Evolutionary conservation across 306 rosid species (phyloP), one percentile per base, ranked within the genome.

Genomic region (Hippophae rhamnoides): DNA sequence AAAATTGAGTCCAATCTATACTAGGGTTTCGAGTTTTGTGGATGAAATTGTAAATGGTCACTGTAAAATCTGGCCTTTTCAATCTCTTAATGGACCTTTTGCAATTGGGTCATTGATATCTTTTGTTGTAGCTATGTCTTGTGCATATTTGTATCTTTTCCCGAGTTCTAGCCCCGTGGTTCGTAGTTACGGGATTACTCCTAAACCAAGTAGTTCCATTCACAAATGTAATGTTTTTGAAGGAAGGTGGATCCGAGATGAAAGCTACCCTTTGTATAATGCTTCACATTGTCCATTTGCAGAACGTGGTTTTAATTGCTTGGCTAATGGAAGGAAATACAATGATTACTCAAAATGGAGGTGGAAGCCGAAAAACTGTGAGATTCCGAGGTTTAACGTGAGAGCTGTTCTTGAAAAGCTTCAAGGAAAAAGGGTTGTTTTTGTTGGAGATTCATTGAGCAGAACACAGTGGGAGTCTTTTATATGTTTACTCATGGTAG

Each of bases 401-500:
- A 68, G 43, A 0, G 8, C 55, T 40, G 57, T 81, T 54, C 82
- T 92, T n/a, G 83, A 81, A 60, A 64, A 58, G 46, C 88, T 85
- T 76, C 73, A 87, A 4, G 96, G 98, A 61, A 92, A 85, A 67
- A 58, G 96, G 46, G 87, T 85, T 18, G 93, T 85, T 62, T 81
- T 92, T 56, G 93, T 92, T 1, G 99, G 99, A 0, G 99, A 92
- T 67, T 92, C 95, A 11, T 65, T 92, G 82, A 80, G 95, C 65
- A 77, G 99, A 75, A 85, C 99, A 4, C 99, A 92, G 52, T 88
- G 96, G 99, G 99, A 88, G 74, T 92, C 99, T 52, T 76, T 84
- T 75, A 76, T 87, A 54, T 85, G 96, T 62, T 59, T 92, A 82
- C 79, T 92, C 10, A 79, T 83, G 96, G 77, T 81, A 6, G 99